phyloP scores from a whole-genome alignment of 352 stramenopile species.

The Plasmopara halstedii region DNA sequence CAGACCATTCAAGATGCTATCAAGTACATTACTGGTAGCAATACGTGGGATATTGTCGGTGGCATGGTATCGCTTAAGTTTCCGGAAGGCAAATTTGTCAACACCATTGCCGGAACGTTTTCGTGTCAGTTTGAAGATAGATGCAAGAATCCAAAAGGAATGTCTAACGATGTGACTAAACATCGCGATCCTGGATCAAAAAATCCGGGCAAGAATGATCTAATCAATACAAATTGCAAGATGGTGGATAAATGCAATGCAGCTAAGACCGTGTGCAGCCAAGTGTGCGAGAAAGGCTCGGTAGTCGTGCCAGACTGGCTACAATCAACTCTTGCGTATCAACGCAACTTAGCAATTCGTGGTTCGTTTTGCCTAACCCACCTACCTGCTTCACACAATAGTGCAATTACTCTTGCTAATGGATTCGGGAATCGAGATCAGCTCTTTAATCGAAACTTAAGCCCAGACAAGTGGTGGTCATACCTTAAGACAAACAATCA shows the following conservation, averaged over 20 bases:
- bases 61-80: conserved; percentile 36
- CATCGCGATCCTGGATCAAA: conserved; percentile 29
- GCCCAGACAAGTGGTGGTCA: conserved; percentile 31
- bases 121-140: conserved; percentile 29
- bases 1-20: conserved; percentile 30
- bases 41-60: conserved; percentile 32
- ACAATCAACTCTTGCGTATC: conserved; percentile 33
- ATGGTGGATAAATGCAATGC: conserved; percentile 33
- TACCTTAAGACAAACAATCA: conserved; percentile 69
- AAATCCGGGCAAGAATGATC: conserved; percentile 29
- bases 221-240: conserved; percentile 26
- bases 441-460: conserved; percentile 44
- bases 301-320: conserved; percentile 31
- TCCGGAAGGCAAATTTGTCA: conserved; percentile 25
- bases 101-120: conserved; percentile 25
- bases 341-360: conserved; percentile 34
- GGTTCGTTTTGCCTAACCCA: conserved; percentile 40
- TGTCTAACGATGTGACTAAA: conserved; percentile 23
- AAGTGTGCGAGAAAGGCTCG: conserved; percentile 35
- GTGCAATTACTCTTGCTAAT: conserved; percentile 42
- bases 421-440: conserved; percentile 54
- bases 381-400: conserved; percentile 50
- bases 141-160: conserved; percentile 23
- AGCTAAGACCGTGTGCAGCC: conserved; percentile 29
- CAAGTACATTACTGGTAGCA: conserved; percentile 31